Base-by-base conservation (phyloP, 208 protist genomes). In the Trypanosoma vivax region DNA sequence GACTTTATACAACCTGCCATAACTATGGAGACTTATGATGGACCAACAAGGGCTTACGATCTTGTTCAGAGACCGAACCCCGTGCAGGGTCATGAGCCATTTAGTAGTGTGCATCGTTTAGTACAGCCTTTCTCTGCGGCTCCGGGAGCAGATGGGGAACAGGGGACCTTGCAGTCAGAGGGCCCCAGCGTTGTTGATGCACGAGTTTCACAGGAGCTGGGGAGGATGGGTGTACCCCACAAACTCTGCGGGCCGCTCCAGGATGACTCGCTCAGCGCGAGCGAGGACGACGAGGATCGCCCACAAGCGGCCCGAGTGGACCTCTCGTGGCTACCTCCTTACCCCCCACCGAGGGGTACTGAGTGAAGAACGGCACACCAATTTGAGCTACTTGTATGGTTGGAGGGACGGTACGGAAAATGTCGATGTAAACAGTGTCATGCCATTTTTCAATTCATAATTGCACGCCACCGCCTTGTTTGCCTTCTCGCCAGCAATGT, bases 1-100 rank as follows among this genome's bases (percentile, higher is more conserved):
- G 63, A 75, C 45, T 79, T 79, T 56, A 31, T 56, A 2, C 73
- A 79, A 30, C 73, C 62, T 13, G 53, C 62, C 23, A 47, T 75
- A 2, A 69, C 58, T 16, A 24, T 79, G 37, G 73, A 75, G 40
- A 62, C 61, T 9, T 75, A 66, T 60, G 54, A 64, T 48, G 39
- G 59, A 16, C 40, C 55, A 23, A 39, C 30, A 13, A 16, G 39
- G 14, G 42, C 64, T 29, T 68, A 70, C 43, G 45, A 50, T 28
- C 23, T n/a, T 21, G 34, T 40, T 35, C 27, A 30, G 31, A 45
- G 33, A 31, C 9, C 13, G 16, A 41, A 52, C 41, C 23, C 29
- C 28, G 33, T 69, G 5, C 29, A 47, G 16, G 54, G 48, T 11
- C 52, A 54, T 31, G 54, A 70, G 25, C 29, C 35, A 4, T 62